Conservation (phyloP, 768 basidiomycete species). For the Suillus weaverae region DNA sequence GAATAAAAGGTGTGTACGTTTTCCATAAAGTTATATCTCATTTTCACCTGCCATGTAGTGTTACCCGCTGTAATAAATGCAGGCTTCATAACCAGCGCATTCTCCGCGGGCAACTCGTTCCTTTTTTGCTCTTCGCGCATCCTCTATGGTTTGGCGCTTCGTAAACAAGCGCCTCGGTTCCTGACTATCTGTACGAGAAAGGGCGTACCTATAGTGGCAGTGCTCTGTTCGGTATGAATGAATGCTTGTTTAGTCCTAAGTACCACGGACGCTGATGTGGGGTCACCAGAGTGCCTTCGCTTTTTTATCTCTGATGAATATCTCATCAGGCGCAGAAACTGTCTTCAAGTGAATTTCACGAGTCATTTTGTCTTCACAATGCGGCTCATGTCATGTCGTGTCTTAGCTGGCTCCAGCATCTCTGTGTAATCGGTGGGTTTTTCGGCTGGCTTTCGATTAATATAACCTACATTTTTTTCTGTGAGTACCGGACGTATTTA, state of each 20-base stretch:
- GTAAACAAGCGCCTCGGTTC: slow-evolving; percentile 49
- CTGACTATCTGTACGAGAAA: slow-evolving; percentile 45
- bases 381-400: neutral
- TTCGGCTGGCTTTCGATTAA: slow-evolving; percentile 65
- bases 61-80: slow-evolving; percentile 72
- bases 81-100: slow-evolving; percentile 66
- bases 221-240: slow-evolving; percentile 28
- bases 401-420: slow-evolving; percentile 61
- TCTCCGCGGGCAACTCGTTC: slow-evolving; percentile 69
- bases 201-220: slow-evolving; percentile 46
- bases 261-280: slow-evolving; percentile 7
- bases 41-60: slow-evolving; percentile 24
- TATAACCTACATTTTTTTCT: slow-evolving; percentile 67
- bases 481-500: slow-evolving; percentile 35
- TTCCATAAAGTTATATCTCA: slow-evolving; percentile 10
- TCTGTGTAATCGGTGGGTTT: slow-evolving; percentile 65
- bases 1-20: slow-evolving; percentile 51
- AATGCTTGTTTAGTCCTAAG: neutral
- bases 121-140: slow-evolving; percentile 52
- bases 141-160: slow-evolving; percentile 42
- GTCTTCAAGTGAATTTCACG: slow-evolving; percentile 13
- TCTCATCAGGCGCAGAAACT: slow-evolving; percentile 51
- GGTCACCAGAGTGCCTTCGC: slow-evolving; percentile 37
- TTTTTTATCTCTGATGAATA: slow-evolving; percentile 61
- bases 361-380: too few relatives aligned